Percentiles rank a stretch among this genome's conserved stretches.
Conservation (phyloP, 2,329 filamentous ascomycete genomes). For the Hypomyces rosellus region DNA sequence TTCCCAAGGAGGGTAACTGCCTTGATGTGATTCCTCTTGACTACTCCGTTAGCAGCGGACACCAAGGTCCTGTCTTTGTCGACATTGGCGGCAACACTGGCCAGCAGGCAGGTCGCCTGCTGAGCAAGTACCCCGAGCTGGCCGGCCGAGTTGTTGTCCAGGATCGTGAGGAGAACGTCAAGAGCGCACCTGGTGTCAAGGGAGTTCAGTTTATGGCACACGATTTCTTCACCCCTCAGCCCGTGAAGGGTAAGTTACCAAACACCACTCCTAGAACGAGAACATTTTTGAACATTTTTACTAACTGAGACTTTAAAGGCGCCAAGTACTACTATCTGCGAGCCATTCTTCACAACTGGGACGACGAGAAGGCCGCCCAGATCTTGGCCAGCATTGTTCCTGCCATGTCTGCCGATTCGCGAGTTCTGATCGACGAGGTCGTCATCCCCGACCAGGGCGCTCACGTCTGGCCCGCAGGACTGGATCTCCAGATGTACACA, state of each 20-base stretch:
- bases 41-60: background rate
- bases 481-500: slow-evolving; percentile 5
- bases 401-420: slow-evolving; percentile 29
- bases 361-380: slow-evolving; percentile 23
- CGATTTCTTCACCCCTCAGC: slow-evolving; percentile 20
- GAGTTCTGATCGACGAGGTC: slow-evolving; percentile 30
- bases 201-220: slow-evolving; percentile 15
- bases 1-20: slow-evolving; percentile 1
- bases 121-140: slow-evolving; percentile 1
- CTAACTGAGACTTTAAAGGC: background rate
- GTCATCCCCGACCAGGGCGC: slow-evolving; percentile 21
- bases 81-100: slow-evolving; percentile 6
- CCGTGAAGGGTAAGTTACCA: slow-evolving; percentile 10
- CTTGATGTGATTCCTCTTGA: slow-evolving; percentile 3
- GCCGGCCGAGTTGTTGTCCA: slow-evolving; percentile 5
- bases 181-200: background rate
- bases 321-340: slow-evolving; percentile 24
- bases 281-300: no score
- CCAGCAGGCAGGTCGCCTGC: background rate
- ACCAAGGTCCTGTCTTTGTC: background rate
- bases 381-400: slow-evolving; percentile 25
- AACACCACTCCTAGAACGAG: no score
- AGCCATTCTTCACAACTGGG: slow-evolving; percentile 34
- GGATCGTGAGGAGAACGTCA: background rate
- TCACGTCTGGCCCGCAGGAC: slow-evolving; percentile 2